Percentiles rank a stretch among this genome's conserved stretches.
phyloP scores from a whole-genome alignment of 306 rosid species.

The Castanea crenata region DNA sequence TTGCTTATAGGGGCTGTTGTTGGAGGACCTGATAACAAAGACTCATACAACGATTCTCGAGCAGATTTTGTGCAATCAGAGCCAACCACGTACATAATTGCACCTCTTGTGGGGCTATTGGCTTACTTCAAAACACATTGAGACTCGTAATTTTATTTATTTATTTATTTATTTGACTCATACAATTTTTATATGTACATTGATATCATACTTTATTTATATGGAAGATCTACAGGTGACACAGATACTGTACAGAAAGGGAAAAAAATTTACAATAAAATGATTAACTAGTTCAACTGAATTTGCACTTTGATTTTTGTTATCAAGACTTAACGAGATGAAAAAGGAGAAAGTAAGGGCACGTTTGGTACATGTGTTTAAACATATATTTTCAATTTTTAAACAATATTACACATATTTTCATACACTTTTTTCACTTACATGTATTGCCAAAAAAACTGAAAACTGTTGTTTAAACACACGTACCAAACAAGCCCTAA shows the following conservation, averaged over 20 bases:
- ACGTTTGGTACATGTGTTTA: too few species aligned
- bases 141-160: neutral
- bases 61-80: conserved; percentile 47
- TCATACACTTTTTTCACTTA: too few species aligned
- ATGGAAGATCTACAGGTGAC: too few species aligned
- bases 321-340: too few species aligned
- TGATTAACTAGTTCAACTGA: too few species aligned
- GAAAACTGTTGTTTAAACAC: too few species aligned
- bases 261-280: neutral
- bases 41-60: conserved; percentile 49
- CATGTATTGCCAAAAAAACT: too few species aligned
- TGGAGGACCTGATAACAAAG: conserved; percentile 49
- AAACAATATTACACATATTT: too few species aligned
- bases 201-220: neutral
- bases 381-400: too few species aligned
- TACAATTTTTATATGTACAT: neutral
- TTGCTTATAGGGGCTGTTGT: conserved; percentile 53
- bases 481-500: too few species aligned
- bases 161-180: neutral
- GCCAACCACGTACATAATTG: conserved; percentile 64
- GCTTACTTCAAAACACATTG: conserved; percentile 49
- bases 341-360: too few species aligned
- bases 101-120: conserved; percentile 58
- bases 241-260: neutral
- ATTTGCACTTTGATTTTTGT: too few species aligned